These are phyloP conservation scores for Gnaphalium uliginosum DNA, from an alignment of 129 eudicot species.

Conservation along the genomic window DNA sequence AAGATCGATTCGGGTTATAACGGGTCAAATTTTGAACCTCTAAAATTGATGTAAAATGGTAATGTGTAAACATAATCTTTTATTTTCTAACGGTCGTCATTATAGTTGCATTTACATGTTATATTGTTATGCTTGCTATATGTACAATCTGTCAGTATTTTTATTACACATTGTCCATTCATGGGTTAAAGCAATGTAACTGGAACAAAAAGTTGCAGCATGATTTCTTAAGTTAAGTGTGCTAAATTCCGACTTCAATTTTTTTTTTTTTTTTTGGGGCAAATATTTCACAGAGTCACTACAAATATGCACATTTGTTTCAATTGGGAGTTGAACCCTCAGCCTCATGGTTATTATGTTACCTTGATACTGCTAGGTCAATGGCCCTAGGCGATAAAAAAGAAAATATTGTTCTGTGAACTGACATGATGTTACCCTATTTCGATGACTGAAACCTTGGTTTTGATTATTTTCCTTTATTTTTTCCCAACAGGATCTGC, in stretches of 20 bases:
- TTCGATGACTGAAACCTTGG: background rate
- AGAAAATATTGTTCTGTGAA: background rate
- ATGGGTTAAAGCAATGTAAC: background rate
- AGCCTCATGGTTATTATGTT: too few relatives aligned
- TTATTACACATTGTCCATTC: background rate
- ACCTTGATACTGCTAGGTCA: too few relatives aligned
- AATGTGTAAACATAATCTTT: too few relatives aligned
- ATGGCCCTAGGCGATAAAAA: too few relatives aligned
- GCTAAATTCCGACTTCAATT: background rate
- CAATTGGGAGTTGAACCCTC: too few relatives aligned
- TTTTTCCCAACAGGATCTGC: constrained; percentile 57
- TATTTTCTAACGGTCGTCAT: too few relatives aligned
- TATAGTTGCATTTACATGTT: background rate
- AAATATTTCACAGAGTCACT: too few relatives aligned
- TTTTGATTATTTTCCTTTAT: background rate
- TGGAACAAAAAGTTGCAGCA: background rate
- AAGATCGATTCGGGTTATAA: background rate
- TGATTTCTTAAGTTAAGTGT: background rate
- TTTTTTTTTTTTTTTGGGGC: too few relatives aligned
- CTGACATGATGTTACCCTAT: background rate
- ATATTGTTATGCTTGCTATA: constrained; percentile 9
- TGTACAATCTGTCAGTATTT: background rate
- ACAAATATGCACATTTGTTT: too few relatives aligned
- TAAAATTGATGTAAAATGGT: too few relatives aligned
- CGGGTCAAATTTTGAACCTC: too few relatives aligned